phyloP scores from a whole-genome alignment of 345 rosid genomes.

The Eutrema yunnanense region DNA sequence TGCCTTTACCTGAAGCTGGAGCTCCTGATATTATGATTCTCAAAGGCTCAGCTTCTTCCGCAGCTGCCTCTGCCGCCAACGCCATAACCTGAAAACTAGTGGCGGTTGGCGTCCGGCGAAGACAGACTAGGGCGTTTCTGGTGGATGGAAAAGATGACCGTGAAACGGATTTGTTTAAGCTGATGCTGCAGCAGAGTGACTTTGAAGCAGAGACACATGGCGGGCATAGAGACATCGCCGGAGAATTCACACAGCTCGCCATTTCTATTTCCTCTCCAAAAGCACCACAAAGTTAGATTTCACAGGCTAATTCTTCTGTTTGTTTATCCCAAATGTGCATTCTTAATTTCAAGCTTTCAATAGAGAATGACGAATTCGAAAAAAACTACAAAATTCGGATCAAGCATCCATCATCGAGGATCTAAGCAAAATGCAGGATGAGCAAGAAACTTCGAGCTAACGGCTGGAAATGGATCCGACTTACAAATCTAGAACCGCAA shows the following conservation, averaged over 20 bases:
- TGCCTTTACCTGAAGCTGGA: constrained; percentile 92
- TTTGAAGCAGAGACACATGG: not conserved
- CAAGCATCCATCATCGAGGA: no score
- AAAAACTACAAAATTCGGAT: not conserved
- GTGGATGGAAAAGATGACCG: not conserved
- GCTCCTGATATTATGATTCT: constrained; percentile 76
- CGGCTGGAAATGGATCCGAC: not conserved
- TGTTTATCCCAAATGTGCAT: no score
- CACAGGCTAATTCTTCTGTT: no score
- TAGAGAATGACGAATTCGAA: not conserved
- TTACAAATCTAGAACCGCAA: not conserved
- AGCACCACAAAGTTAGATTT: not conserved
- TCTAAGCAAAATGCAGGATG: no score
- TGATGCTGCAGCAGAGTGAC: not conserved
- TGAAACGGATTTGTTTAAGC: not conserved
- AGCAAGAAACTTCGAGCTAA: not conserved
- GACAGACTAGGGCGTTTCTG: not conserved
- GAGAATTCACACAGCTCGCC: not conserved
- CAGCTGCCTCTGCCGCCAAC: not conserved
- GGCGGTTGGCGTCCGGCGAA: not conserved
- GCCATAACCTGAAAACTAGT: not conserved
- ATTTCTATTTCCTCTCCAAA: not conserved
- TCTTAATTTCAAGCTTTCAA: not conserved
- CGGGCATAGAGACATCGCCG: not conserved
- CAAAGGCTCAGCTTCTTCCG: constrained; percentile 29